Conservation (phyloP, 768 basidiomycete species). For the Trametes gibbosa region DNA sequence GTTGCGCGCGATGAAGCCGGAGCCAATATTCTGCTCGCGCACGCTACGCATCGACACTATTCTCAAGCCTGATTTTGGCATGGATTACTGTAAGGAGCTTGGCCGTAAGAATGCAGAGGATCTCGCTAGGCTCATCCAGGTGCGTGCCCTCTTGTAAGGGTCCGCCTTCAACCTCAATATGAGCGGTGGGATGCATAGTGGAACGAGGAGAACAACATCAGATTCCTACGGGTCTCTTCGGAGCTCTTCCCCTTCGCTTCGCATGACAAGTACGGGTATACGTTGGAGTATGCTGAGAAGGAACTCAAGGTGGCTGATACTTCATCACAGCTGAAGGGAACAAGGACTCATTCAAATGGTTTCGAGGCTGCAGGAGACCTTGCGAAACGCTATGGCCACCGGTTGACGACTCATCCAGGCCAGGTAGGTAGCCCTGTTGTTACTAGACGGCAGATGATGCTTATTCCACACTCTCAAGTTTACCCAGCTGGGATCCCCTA, state of each 20-base stretch:
- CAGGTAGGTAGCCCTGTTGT: conserved; percentile 37
- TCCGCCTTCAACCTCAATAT: neutral
- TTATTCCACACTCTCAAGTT: conserved; percentile 34
- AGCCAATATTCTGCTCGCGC: conserved; percentile 63
- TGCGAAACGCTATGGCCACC: conserved; percentile 48
- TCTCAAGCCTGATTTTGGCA: conserved; percentile 64
- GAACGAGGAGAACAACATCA: conserved; percentile 85
- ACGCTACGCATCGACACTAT: conserved; percentile 69
- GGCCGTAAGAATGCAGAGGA: conserved; percentile 75
- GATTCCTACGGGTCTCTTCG: conserved; percentile 86
- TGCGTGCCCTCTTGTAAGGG: neutral
- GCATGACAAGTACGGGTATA: conserved; percentile 77
- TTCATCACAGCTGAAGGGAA: conserved; percentile 9
- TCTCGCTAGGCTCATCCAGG: conserved; percentile 65
- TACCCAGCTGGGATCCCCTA: conserved; percentile 80
- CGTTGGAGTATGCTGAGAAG: conserved; percentile 67
- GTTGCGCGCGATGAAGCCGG: conserved; percentile 67
- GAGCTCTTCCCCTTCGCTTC: conserved; percentile 94
- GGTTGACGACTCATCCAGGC: conserved; percentile 86
- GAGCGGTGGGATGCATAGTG: conserved; percentile 42
- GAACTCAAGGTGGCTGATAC: conserved; percentile 40
- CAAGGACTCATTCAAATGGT: neutral
- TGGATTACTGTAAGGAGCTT: conserved; percentile 76
- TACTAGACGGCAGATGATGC: neutral
- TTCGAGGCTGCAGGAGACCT: conserved; percentile 39